Percentiles rank a stretch among this genome's conserved stretches.
Conservation (phyloP, 2,329 filamentous ascomycete species). For the Colletotrichum eremochloae region DNA sequence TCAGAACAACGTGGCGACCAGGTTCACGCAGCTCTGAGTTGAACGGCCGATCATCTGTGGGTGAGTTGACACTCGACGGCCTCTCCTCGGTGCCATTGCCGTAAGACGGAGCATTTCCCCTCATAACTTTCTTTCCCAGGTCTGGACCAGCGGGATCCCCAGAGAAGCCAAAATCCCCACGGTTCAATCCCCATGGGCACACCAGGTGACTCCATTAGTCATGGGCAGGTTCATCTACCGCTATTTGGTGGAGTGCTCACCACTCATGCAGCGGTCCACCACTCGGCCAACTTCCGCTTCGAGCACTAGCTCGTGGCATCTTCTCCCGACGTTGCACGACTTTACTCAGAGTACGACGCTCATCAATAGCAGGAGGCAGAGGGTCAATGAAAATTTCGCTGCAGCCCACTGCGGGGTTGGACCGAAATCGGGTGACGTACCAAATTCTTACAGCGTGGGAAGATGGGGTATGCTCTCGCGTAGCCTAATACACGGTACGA, state of each 20-base stretch:
- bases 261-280: slow-evolving; percentile 35
- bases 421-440: slow-evolving; percentile 17
- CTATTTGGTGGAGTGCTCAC: slow-evolving; percentile 15
- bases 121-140: slow-evolving; percentile 10
- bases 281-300: slow-evolving; percentile 39
- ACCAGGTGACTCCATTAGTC: slow-evolving; percentile 16
- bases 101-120: slow-evolving; percentile 30
- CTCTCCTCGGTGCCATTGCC: slow-evolving; percentile 19
- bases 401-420: slow-evolving; percentile 30
- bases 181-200: slow-evolving; percentile 36
- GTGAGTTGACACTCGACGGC: background rate
- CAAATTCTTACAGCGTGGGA: slow-evolving; percentile 4
- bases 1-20: slow-evolving; percentile 34
- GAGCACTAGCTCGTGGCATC: slow-evolving; percentile 26
- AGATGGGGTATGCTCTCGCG: slow-evolving; percentile 2
- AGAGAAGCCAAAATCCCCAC: slow-evolving; percentile 33
- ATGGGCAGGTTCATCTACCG: slow-evolving; percentile 10
- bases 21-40: background rate
- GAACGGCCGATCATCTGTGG: background rate
- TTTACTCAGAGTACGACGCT: background rate
- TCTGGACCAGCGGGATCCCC: slow-evolving; percentile 35
- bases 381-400: slow-evolving; percentile 17
- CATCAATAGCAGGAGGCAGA: background rate
- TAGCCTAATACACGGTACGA: background rate
- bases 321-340: slow-evolving; percentile 18